Evolutionary conservation across 2,329 filamentous ascomycete genomes (phyloP).

Genomic region (Didymellaceae sp.): DNA sequence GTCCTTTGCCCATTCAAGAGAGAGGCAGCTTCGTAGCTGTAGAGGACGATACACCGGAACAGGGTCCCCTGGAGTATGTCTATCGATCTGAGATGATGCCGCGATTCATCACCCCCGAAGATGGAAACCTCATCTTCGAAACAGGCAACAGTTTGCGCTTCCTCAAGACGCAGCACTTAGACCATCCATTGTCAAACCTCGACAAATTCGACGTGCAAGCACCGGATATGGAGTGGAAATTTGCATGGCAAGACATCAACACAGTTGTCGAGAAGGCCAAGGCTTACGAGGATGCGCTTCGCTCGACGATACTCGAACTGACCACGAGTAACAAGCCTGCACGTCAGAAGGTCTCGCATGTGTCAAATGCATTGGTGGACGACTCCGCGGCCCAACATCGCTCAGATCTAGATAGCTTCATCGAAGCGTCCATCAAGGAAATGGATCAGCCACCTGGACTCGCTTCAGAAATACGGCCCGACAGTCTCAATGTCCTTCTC

Average conservation of each 20-base stretch:
- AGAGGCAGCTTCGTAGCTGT: slow-evolving; percentile 39
- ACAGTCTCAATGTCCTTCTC: slow-evolving; percentile 38
- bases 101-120: slow-evolving; percentile 72
- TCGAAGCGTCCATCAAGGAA: slow-evolving; percentile 34
- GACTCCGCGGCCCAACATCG: neutral
- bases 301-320: slow-evolving; percentile 39
- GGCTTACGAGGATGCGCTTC: slow-evolving; percentile 56
- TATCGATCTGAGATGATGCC: slow-evolving; percentile 72
- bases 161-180: slow-evolving; percentile 71
- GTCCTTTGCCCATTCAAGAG: slow-evolving; percentile 33
- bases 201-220: slow-evolving; percentile 58
- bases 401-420: slow-evolving; percentile 27
- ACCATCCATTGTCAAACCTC: slow-evolving; percentile 70
- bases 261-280: slow-evolving; percentile 66
- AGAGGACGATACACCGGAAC: slow-evolving; percentile 33
- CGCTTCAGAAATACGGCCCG: slow-evolving; percentile 22
- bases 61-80: slow-evolving; percentile 60
- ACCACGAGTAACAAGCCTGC: slow-evolving; percentile 11
- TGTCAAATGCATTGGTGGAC: neutral
- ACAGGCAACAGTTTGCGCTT: slow-evolving; percentile 78
- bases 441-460: slow-evolving; percentile 36
- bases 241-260: slow-evolving; percentile 73
- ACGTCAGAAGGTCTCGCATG: neutral
- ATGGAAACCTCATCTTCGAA: slow-evolving; percentile 77
- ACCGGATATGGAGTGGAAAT: slow-evolving; percentile 70